Evolutionary conservation across 1,284 basidiomycete species (phyloP), one percentile per base, ranked within the genome.

Genomic region (Afroboletus lepidellus): DNA sequence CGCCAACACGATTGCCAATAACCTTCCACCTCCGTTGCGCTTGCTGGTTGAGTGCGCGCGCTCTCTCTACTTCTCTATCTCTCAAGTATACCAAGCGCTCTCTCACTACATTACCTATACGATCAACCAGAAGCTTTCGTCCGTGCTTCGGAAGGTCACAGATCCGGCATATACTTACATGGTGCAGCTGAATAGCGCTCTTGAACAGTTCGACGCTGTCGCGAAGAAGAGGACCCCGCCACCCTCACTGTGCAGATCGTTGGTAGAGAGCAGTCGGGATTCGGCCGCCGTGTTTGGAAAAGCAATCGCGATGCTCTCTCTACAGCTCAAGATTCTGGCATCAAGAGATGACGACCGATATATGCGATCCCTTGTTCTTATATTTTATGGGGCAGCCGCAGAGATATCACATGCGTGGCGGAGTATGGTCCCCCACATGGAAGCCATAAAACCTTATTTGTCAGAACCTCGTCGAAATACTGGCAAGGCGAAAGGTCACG

Each of bases 141-240:
- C 85, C 5, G 82, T 92, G 5, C 77, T 98, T 54, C 77, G 84
- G 46, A 90, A 93, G 62, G 89, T 95, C 21, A 80, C 96, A 54
- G 88, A 92, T 59, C 88, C 93, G 8, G 93, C 94, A 0, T 88
- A 86, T 63, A 73, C 77, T 43, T 92, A 92, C 59, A 90, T 98
- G 78, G 79, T 83, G 50, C 84, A 86, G 53, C 77, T 99, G 13
- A 97, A 98, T 67, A 83, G 86, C 53, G 85, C 92, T 1, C 79
- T 99, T 41, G 97, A 98, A 68, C 86, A 89, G 18, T 98, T 98
- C 70, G 97, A 99, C 68, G 80, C 87, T 2, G 80, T 86, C 60
- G 89, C 90, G 49, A 81, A 88, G 55, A 81, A 85, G 55, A 77
- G 77, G 4, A 70, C 83, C 12, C 86, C 89, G 8, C 80, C 90